Evolutionary conservation across 2,329 filamentous ascomycete genomes (phyloP).

Genomic region (Teratosphaeria nubilosa): DNA sequence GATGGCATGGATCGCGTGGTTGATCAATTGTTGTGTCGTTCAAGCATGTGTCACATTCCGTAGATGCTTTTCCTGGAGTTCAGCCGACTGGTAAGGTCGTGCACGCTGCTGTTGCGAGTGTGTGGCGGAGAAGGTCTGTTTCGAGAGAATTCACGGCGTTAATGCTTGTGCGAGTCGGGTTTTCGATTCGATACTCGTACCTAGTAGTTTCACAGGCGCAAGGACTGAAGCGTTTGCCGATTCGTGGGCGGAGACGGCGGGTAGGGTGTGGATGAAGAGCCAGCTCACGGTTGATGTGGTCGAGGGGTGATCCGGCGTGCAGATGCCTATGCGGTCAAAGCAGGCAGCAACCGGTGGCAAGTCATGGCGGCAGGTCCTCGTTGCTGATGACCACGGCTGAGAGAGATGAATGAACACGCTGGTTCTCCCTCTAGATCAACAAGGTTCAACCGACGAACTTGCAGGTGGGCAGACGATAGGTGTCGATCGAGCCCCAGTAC

Average conservation of each 20-base stretch:
- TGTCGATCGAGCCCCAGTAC: slow-evolving; percentile 73
- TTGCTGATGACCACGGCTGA: not conserved
- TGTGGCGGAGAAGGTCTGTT: slow-evolving; percentile 43
- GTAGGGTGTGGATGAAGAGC: slow-evolving; percentile 33
- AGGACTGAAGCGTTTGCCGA: slow-evolving; percentile 32
- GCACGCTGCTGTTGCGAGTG: slow-evolving; percentile 45
- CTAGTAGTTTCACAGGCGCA: slow-evolving; percentile 32
- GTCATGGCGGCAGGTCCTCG: not conserved
- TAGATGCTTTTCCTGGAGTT: slow-evolving; percentile 50
- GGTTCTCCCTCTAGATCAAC: too few relatives aligned
- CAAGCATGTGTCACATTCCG: slow-evolving; percentile 46
- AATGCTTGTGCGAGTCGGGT: slow-evolving; percentile 47
- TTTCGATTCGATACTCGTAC: slow-evolving; percentile 44
- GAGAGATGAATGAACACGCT: not conserved
- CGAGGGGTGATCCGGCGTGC: slow-evolving; percentile 6
- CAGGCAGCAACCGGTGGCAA: slow-evolving; percentile 3
- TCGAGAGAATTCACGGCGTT: slow-evolving; percentile 48
- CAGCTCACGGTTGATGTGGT: slow-evolving; percentile 31
- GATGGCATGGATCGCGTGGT: slow-evolving; percentile 47
- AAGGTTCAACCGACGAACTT: slow-evolving; percentile 55
- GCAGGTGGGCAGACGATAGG: slow-evolving; percentile 64
- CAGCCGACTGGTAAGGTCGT: slow-evolving; percentile 46
- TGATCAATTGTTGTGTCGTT: slow-evolving; percentile 48
- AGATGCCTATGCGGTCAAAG: slow-evolving; percentile 16
- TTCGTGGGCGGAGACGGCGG: slow-evolving; percentile 32